A percentile compares a stretch with the other conserved stretches of the same genome.
These are phyloP conservation scores for Penicillium sp. DNA, from an alignment of 2,329 filamentous ascomycete species.

Conservation along the genomic window DNA sequence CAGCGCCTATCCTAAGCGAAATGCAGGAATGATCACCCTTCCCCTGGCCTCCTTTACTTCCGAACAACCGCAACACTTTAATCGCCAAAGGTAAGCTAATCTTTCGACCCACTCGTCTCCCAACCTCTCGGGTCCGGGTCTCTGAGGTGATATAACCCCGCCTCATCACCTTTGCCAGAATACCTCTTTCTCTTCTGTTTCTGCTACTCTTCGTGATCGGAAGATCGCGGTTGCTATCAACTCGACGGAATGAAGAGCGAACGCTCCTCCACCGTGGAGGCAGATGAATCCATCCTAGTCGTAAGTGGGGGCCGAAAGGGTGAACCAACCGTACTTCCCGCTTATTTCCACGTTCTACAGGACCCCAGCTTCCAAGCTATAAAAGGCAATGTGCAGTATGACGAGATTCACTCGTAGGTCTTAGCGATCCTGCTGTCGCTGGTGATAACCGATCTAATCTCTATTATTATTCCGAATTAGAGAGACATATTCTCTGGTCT, in stretches of 20 bases:
- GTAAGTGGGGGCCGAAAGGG: neutral
- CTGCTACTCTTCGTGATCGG: neutral
- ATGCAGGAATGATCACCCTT: neutral
- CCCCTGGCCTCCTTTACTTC: neutral
- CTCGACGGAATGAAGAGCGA: neutral
- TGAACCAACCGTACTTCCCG: neutral
- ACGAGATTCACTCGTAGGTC: neutral
- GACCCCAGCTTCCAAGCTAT: neutral
- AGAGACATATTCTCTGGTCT: slow-evolving; percentile 15
- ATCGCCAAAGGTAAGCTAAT: neutral
- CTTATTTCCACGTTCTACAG: neutral
- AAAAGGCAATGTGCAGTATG: neutral
- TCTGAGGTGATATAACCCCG: neutral
- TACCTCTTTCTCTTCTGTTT: neutral
- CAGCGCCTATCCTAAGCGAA: neutral
- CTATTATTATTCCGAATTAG: neutral
- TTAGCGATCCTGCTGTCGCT: neutral
- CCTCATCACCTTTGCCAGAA: neutral
- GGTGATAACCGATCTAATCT: neutral
- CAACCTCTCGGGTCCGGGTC: neutral
- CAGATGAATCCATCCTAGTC: neutral
- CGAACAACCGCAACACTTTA: neutral
- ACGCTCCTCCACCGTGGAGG: neutral
- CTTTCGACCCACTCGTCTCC: neutral
- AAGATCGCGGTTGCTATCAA: neutral